Percentiles rank a stretch among this genome's conserved stretches.
Evolutionary conservation across 495 filamentous ascomycete species (phyloP).

Genomic region (Xylaria intraflava): DNA sequence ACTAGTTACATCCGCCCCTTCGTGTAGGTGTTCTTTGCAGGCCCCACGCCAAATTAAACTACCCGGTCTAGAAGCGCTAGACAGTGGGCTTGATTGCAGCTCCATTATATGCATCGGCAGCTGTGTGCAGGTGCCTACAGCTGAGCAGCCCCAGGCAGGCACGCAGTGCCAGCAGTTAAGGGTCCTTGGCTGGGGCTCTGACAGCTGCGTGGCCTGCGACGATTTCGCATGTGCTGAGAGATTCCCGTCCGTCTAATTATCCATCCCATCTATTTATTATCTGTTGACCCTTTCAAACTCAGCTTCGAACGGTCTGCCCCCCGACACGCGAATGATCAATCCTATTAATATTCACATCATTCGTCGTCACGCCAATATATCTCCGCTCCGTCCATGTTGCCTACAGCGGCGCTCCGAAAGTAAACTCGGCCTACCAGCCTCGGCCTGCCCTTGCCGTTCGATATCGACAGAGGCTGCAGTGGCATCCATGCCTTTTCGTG

Average conservation of each 20-base stretch:
- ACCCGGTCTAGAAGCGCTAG: too few relatives aligned
- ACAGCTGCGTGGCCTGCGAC: neutral
- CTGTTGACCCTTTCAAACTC: neutral
- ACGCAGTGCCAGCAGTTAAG: neutral
- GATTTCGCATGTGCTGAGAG: constrained; percentile 1
- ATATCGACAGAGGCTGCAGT: neutral
- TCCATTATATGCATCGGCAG: too few relatives aligned
- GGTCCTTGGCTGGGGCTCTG: neutral
- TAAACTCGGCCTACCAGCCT: neutral
- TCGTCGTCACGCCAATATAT: neutral
- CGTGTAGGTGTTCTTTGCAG: too few relatives aligned
- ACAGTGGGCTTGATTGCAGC: too few relatives aligned
- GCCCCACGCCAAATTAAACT: too few relatives aligned
- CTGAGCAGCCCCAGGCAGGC: neutral
- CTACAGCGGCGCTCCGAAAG: neutral
- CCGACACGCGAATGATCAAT: neutral
- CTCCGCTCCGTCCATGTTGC: neutral
- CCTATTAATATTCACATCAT: neutral
- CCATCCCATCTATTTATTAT: constrained; percentile 1
- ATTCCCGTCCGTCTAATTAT: neutral
- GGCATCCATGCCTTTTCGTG: neutral
- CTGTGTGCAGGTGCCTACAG: too few relatives aligned
- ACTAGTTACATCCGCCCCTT: too few relatives aligned
- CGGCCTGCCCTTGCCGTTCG: neutral
- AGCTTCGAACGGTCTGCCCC: neutral